These are phyloP conservation scores for Hypoxylon sp. DNA, from an alignment of 2,329 filamentous ascomycete genomes.

Conservation along the genomic window DNA sequence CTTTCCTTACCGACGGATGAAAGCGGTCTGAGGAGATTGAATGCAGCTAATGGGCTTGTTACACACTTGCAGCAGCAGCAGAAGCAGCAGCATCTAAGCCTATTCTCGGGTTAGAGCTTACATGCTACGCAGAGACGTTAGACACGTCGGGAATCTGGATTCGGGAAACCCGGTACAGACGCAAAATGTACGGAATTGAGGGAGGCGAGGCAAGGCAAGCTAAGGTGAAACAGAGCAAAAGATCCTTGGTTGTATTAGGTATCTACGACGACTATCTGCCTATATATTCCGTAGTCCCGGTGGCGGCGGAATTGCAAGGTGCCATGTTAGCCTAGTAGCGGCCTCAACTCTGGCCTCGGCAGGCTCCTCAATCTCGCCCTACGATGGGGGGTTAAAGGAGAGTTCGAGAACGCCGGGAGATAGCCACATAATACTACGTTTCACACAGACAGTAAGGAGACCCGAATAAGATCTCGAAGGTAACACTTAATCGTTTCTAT, in stretches of 20 bases:
- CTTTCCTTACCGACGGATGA: neutral
- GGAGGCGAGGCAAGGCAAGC: neutral
- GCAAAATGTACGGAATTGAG: neutral
- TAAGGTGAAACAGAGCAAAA: neutral
- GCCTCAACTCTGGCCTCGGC: neutral
- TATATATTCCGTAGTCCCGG: neutral
- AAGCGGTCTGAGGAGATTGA: neutral
- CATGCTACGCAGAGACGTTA: neutral
- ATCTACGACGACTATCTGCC: too few species aligned
- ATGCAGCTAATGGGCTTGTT: neutral
- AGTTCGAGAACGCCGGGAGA: neutral
- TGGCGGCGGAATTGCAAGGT: slow-evolving; percentile 1
- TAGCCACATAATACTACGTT: neutral
- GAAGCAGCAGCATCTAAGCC: neutral
- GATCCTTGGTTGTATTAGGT: too few species aligned
- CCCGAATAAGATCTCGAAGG: neutral
- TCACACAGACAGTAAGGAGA: neutral
- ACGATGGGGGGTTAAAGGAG: slow-evolving; percentile 2
- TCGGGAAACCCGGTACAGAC: neutral
- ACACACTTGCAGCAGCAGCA: too few species aligned
- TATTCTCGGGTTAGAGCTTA: neutral
- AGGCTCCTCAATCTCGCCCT: slow-evolving; percentile 9
- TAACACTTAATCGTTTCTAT: neutral
- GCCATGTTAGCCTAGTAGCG: neutral
- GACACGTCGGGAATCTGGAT: neutral